Evolutionary conservation across 2,329 filamentous ascomycete genomes (phyloP), one percentile per base, ranked within the genome.

Genomic region (Colletotrichum magnum): DNA sequence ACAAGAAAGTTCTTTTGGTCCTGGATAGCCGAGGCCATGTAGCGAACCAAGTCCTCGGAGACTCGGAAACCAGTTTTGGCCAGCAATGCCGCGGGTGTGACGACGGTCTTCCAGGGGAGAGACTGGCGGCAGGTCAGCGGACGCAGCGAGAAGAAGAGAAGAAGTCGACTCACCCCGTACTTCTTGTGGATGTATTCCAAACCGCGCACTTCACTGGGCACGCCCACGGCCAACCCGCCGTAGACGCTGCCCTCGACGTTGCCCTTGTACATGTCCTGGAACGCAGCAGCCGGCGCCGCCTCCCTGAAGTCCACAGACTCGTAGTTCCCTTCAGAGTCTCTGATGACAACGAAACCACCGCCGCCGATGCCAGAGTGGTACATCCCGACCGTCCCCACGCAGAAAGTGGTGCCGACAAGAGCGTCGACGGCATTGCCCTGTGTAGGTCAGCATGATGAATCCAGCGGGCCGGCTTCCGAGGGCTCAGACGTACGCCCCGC

Each of bases 261-360:
- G 63, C 90, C 89, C 67, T 88, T 86, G 79, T 92, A 98, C 95
- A 98, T 98, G 75, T 97, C 89, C 79, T 94, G 86, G 72, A 87
- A 90, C 0, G 94, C 93, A 0, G 93, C 93, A 0, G 91, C 92
- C 0, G 95, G 95, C 0, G 95, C 95, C 0, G 92, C 90, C 79
- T 98, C 95, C 54, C 95, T 87, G 77, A 97, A 98, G 80, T 98
- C 95, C 73, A 98, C 90, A 68, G 91, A 91, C 76, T 97, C 94
- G 77, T 95, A 97, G 18, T 85, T 84, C n/a, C 94, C 94, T 68
- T 93, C 84, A 16, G 88, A 82, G 41, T 89, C 86, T 56, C 93
- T 90, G 5, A 97, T 88, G 5, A 97, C 85, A 87, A 94, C 93
- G 81, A 98, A 98, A 2, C 95, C 95, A 48, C 95, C 95, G 6